Base-by-base conservation (phyloP, 768 basidiomycete species). In the Clitopilus hobsonii region DNA sequence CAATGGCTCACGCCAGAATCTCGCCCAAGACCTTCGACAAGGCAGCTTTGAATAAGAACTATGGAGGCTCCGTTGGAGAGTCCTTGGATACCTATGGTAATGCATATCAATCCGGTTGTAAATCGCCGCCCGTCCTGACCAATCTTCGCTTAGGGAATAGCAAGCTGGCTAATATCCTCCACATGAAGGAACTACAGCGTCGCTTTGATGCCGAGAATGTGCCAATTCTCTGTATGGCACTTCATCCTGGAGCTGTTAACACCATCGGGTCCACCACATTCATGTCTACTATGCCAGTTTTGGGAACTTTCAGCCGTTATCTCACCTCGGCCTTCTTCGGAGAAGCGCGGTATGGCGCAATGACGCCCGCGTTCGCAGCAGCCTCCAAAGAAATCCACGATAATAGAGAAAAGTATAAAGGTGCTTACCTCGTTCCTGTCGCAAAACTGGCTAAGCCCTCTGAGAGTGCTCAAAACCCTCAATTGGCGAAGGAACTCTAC, bases 141-240 rank as follows among this genome's bases (percentile, higher is more conserved):
- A 13, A 16, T 41, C 45, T 25, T 24, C 25, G 6, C 25, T 6
- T n/a, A 85, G 85, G 63, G 0, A 63, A 74, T 29, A 70, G 79
- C 48, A 86, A 86, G 62, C 65, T 84, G n/a, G 74, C 77, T 16
- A 73, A 72, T 49, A 65, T 79, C 26, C 69, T 85, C 16, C 83
- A 74, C 56, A 76, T 74, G 1, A 75, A 71, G 25, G 72, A 78
- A 57, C 66, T 86, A 16, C 82, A 86, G 54, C 69, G 68, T 28
- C 75, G 63, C 20, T 65, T 86, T 25, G 71, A 76, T 41, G 62
- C 66, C 30, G 66, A 63, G 14, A 60, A 67, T 0, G 60, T 69
- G 0, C 68, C 69, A 8, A 74, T 78, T 49, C 71, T 70, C 2
- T 69, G 63, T 23, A 65, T 80, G 16, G 57, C 74, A 0, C 49